Evolutionary conservation across 2,329 filamentous ascomycete genomes (phyloP), one percentile per base, ranked within the genome.

Genomic region (Balansia obtecta): DNA sequence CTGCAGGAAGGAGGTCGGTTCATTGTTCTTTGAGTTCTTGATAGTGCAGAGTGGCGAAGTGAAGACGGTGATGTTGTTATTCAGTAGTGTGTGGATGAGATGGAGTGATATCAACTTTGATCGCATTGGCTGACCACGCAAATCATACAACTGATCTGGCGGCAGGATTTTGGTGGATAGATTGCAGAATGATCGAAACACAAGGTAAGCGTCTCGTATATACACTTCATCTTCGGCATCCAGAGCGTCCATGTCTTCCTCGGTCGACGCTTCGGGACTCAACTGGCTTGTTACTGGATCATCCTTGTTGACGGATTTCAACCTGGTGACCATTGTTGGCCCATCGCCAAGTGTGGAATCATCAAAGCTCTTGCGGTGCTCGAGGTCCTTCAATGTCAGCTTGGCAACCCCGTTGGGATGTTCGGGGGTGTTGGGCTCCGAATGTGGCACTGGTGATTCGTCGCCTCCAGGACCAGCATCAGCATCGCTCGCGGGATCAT

Each of bases 171-270:
- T 98, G 55, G 91, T 96, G 52, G 91, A 96, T 44, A 98, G 74
- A 68, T 96, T 95, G 75, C 94, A 98, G 71, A 98, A 93, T 3
- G 93, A 95, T 33, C 93, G 81, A 71, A 98, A 97, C 44, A 98
- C 89, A 20, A 98, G 79, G 66, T 97, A 98, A 10, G 93, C 90
- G 69, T 98, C 93, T 58, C 93, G 87, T 59, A 97, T 89, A 64
- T 95, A 97, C 18, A 97, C 88, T 64, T 98, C 93, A 61, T 98
- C 93, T 63, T 95, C 89, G 30, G 76, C 75, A 50, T 85, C 82
- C 18, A 82, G 68, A 18, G 73, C 70, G 50, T 88, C 82, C 22
- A 76, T 63, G 20, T 74, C 70, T 50, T 85, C 80, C 33, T 79
- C 73, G 2, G 66, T 63, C 15, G 71, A 69, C 50, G 73, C 71